Conservation (phyloP, 768 basidiomycete genomes). For the Grammothele lineata region DNA sequence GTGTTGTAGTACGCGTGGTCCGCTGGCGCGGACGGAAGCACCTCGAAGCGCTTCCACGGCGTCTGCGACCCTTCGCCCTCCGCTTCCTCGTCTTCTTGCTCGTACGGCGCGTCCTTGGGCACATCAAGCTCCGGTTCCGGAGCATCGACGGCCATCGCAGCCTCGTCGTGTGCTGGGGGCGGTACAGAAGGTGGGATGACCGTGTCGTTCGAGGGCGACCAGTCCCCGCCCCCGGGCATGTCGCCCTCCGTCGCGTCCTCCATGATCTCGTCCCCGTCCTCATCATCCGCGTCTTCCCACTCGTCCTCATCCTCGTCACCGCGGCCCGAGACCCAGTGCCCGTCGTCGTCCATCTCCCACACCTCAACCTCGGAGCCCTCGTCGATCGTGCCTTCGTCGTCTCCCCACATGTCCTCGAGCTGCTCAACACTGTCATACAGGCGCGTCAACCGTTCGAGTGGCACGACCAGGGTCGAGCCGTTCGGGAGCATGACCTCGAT, state of each 20-base stretch:
- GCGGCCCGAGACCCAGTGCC: constrained; percentile 26
- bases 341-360: constrained; percentile 39
- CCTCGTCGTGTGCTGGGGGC: constrained; percentile 1
- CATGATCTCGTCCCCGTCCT: constrained; percentile 29
- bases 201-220: constrained; percentile 20
- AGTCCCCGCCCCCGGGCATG: constrained; percentile 19
- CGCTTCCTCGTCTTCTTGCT: constrained; percentile 26
- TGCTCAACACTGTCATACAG: constrained; percentile 82
- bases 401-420: constrained; percentile 63
- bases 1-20: constrained; percentile 82
- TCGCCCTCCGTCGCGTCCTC: constrained; percentile 37
- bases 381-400: constrained; percentile 35
- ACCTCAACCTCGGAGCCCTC: constrained; percentile 37
- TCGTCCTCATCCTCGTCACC: constrained; percentile 27
- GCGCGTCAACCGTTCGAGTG: constrained; percentile 65
- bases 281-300: constrained; percentile 27
- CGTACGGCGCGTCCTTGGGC: constrained; percentile 24
- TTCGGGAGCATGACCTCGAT: constrained; percentile 72
- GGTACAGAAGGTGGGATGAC: no score
- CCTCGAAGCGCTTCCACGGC: constrained; percentile 81
- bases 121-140: constrained; percentile 16
- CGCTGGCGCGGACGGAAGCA: constrained; percentile 66
- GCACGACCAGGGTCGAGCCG: constrained; percentile 42
- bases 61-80: constrained; percentile 25
- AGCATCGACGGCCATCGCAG: constrained; percentile 3